Conservation (phyloP, 2,329 filamentous ascomycete species). For the Neophaeococcomyces aloes region DNA sequence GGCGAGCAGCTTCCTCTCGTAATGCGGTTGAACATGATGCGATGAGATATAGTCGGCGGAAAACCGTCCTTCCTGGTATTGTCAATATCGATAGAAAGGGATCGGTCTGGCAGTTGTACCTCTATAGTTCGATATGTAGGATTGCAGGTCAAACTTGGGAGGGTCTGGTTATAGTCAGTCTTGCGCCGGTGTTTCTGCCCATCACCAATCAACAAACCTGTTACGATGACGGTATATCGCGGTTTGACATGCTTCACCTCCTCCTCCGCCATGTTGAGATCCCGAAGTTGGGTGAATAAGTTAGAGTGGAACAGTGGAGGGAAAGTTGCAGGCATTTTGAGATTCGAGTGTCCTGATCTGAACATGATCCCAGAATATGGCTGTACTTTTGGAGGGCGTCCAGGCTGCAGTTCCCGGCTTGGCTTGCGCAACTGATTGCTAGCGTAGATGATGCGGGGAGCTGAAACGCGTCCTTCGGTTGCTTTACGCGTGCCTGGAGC, state of each 20-base stretch:
- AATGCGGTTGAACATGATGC: slow-evolving; percentile 67
- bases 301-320: background rate
- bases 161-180: slow-evolving; percentile 43
- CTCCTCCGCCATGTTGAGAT: slow-evolving; percentile 5
- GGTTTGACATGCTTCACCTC: slow-evolving; percentile 1
- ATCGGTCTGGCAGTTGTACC: slow-evolving; percentile 43
- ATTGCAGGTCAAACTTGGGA: slow-evolving; percentile 83
- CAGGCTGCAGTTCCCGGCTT: too few species aligned
- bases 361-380: too few species aligned
- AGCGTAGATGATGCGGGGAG: background rate
- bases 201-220: background rate
- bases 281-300: background rate
- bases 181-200: slow-evolving; percentile 1
- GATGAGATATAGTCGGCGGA: slow-evolving; percentile 71
- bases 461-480: background rate
- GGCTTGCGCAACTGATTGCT: background rate
- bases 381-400: too few species aligned
- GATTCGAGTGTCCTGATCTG: too few species aligned
- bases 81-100: background rate
- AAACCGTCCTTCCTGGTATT: slow-evolving; percentile 64
- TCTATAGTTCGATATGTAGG: slow-evolving; percentile 80
- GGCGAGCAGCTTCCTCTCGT: slow-evolving; percentile 67
- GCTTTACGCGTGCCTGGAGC: background rate
- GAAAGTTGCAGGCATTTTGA: background rate
- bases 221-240: slow-evolving; percentile 3